A percentile compares a stretch with the other conserved stretches of the same genome.
Conservation (phyloP, 495 filamentous ascomycete species). For the Oidiodendron maius region DNA sequence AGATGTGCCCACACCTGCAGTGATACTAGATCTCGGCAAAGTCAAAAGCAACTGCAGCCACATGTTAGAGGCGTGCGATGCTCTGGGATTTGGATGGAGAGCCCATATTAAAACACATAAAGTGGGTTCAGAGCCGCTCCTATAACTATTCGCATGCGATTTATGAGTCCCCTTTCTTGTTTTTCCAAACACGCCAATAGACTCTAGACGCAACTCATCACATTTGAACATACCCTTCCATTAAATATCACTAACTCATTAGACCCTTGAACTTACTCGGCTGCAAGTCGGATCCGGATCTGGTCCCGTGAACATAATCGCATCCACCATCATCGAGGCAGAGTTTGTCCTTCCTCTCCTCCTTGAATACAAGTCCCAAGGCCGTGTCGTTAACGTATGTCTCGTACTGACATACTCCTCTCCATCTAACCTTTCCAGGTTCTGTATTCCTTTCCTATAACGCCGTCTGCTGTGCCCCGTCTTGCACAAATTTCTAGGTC, state of each 20-base stretch:
- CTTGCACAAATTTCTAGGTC: slow-evolving; percentile 43
- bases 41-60: slow-evolving; percentile 62
- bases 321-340: slow-evolving; percentile 74
- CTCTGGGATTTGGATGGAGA: slow-evolving; percentile 61
- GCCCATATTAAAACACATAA: slow-evolving; percentile 89
- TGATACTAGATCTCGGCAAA: slow-evolving; percentile 63
- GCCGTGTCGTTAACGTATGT: slow-evolving; percentile 51
- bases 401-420: not conserved
- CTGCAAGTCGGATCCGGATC: slow-evolving; percentile 61
- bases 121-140: slow-evolving; percentile 33
- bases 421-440: slow-evolving; percentile 36
- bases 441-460: slow-evolving; percentile 70
- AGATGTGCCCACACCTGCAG: slow-evolving; percentile 60
- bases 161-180: not conserved
- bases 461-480: slow-evolving; percentile 53
- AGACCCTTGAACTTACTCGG: slow-evolving; percentile 66
- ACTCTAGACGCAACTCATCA: not conserved
- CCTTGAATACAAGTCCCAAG: slow-evolving; percentile 44
- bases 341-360: slow-evolving; percentile 62
- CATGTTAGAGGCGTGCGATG: slow-evolving; percentile 60
- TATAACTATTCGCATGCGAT: not conserved
- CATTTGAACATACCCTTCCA: slow-evolving; percentile 1
- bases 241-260: too few relatives aligned
- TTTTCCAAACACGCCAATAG: not conserved
- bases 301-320: slow-evolving; percentile 57